Percentiles rank a stretch among this genome's conserved stretches.
phyloP scores from a whole-genome alignment of 345 rosid genomes.

The Aegle marmelos region DNA sequence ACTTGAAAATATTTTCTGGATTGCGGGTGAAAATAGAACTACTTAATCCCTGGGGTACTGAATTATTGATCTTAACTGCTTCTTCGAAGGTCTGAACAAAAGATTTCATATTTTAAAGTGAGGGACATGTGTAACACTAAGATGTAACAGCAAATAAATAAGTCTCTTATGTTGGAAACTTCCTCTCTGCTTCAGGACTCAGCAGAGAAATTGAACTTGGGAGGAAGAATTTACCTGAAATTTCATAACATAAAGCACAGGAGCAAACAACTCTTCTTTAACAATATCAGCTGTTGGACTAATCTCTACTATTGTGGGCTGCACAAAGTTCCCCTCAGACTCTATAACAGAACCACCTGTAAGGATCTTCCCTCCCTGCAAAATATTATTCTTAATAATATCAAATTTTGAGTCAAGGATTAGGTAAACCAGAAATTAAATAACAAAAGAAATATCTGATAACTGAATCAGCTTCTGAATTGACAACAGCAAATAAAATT shows the following conservation, averaged over 20 bases:
- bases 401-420: neutral
- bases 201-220: neutral
- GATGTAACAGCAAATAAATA: neutral
- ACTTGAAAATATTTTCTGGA: slow-evolving; percentile 75
- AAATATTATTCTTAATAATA: slow-evolving; percentile 3
- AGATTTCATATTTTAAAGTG: slow-evolving; percentile 7
- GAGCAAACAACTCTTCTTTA: slow-evolving; percentile 91
- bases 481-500: neutral
- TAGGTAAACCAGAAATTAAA: neutral
- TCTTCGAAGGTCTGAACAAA: slow-evolving; percentile 66
- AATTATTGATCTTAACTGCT: slow-evolving; percentile 86
- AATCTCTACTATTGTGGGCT: slow-evolving; percentile 92
- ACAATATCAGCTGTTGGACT: slow-evolving; percentile 64
- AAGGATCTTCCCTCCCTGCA: slow-evolving; percentile 86
- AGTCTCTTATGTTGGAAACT: neutral
- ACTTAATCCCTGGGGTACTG: slow-evolving; percentile 95
- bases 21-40: slow-evolving; percentile 85
- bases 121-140: neutral
- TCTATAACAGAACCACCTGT: slow-evolving; percentile 70
- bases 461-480: neutral
- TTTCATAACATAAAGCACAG: slow-evolving; percentile 83
- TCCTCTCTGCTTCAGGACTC: neutral
- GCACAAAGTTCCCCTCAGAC: slow-evolving; percentile 86
- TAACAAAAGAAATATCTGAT: neutral
- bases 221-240: slow-evolving; percentile 56